A percentile compares a stretch with the other conserved stretches of the same genome.
Evolutionary conservation across 1,284 basidiomycete species (phyloP).

Genomic region (Cystobasidium slooffiae): DNA sequence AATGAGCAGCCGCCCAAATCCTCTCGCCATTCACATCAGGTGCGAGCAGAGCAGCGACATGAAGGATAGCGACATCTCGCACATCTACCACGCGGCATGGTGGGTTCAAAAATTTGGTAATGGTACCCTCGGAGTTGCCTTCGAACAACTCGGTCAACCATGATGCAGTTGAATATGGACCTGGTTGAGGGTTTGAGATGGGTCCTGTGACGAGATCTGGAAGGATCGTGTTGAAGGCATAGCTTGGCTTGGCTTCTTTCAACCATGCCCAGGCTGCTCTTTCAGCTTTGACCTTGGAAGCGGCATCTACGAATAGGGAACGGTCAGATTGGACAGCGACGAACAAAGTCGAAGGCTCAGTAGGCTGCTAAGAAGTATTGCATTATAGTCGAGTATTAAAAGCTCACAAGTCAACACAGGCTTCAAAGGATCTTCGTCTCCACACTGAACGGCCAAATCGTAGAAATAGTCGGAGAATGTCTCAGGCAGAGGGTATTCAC

Average conservation of each 20-base stretch:
- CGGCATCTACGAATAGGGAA: slow-evolving; percentile 18
- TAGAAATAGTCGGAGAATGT: slow-evolving; percentile 9
- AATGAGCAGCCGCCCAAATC: slow-evolving; percentile 13
- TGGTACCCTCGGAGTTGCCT: background rate
- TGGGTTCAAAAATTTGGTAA: background rate
- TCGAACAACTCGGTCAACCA: background rate
- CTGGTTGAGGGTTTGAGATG: background rate
- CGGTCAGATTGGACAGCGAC: no score
- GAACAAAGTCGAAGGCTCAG: background rate
- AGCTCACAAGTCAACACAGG: slow-evolving; percentile 26
- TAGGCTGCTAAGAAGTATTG: background rate
- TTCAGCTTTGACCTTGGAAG: slow-evolving; percentile 44
- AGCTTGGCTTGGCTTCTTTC: slow-evolving; percentile 45
- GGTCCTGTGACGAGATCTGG: slow-evolving; percentile 38
- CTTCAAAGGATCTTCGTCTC: slow-evolving; percentile 21
- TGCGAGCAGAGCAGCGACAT: slow-evolving; percentile 25
- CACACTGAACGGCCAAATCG: background rate
- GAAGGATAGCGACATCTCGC: slow-evolving; percentile 15
- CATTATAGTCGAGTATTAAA: background rate
- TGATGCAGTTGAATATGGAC: background rate
- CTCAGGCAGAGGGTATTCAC: background rate
- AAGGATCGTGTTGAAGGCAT: slow-evolving; percentile 38
- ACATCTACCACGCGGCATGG: slow-evolving; percentile 19
- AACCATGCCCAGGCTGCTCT: slow-evolving; percentile 40
- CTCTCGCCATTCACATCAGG: slow-evolving; percentile 8